Base-by-base conservation (phyloP, 352 stramenopile species). In the Aphanomyces euteiches region DNA sequence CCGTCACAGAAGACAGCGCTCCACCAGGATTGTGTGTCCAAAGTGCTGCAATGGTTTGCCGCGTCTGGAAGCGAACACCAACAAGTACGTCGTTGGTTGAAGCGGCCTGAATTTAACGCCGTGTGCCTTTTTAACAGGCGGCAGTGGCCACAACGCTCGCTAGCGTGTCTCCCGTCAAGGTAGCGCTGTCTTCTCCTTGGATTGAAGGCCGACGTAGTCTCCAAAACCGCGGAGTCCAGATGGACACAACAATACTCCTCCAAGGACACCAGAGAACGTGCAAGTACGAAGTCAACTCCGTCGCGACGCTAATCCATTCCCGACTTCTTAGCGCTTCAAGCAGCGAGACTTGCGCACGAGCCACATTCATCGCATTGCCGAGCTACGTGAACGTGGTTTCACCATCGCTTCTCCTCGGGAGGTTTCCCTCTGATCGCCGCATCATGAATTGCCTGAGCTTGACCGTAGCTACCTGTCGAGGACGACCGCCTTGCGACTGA, bases 331-430 rank as follows among this genome's bases (percentile, higher is more conserved):
- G 76, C 77, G 72, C 74, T 92, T 87, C 67, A 84, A 78, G 69
- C 81, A 83, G 72, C 84, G 81, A 2, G 74, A 92, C 45, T 73
- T 90, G 17, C 73, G 80, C 43, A 79, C 81, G 2, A 90, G 82
- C 7, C 84, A 92, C 50, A 86, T 89, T 56, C 84, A 83, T 12
- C 79, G 84, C 45, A 80, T 92, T 39, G 77, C 82, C n/a, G 81
- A 87, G 57, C 56, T 92, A 13, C 73, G 75, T 17, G 64, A 70
- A 17, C 28, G 50, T 47, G 64, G 64, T 15, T 54, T 61, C 81
- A 74, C 13, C 75, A 77, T 28, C 78, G 78, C 28, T 67, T 61
- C 54, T 6, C 54, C 54, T 7, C 54, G 54, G 8, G 50, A 60
- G 10, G 80, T 81, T 17, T 72, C 78, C 34, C 57, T 72, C 5